phyloP scores from a whole-genome alignment of 176 grass and related monocot genomes.

The Musa itinerans region DNA sequence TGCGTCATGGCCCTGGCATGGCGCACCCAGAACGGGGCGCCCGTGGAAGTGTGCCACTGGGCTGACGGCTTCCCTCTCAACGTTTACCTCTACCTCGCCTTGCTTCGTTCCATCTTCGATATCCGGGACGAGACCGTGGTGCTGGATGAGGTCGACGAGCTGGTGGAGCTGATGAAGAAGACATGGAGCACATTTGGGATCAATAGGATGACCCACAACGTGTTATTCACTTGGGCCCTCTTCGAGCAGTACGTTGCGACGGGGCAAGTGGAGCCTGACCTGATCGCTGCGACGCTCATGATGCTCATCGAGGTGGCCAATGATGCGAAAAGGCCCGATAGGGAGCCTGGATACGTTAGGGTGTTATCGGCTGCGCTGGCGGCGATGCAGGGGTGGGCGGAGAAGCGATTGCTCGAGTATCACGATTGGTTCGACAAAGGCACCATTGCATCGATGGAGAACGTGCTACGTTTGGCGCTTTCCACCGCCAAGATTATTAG shows the following conservation, averaged over 20 bases:
- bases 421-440: conserved; percentile 54
- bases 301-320: conserved; percentile 62
- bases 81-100: conserved; percentile 57
- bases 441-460: conserved; percentile 41
- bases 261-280: conserved; percentile 66
- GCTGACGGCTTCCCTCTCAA: conserved; percentile 82
- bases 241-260: conserved; percentile 85
- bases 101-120: conserved; percentile 68
- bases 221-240: conserved; percentile 62
- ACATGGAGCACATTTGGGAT: conserved; percentile 67
- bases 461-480: conserved; percentile 53
- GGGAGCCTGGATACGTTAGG: conserved; percentile 47
- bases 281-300: conserved; percentile 41
- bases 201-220: conserved; percentile 48
- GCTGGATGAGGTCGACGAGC: conserved; percentile 85
- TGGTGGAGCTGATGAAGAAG: conserved; percentile 88
- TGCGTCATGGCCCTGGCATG: conserved; percentile 63
- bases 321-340: conserved; percentile 46
- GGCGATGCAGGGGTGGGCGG: conserved; percentile 74
- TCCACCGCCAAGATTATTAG: conserved; percentile 42
- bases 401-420: conserved; percentile 77
- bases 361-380: conserved; percentile 44
- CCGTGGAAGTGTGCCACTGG: conserved; percentile 50
- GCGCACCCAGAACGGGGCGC: conserved; percentile 23
- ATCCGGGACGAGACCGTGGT: conserved; percentile 52